phyloP scores from a whole-genome alignment of 2,329 filamentous ascomycete species.

The Colletotrichum sp. region DNA sequence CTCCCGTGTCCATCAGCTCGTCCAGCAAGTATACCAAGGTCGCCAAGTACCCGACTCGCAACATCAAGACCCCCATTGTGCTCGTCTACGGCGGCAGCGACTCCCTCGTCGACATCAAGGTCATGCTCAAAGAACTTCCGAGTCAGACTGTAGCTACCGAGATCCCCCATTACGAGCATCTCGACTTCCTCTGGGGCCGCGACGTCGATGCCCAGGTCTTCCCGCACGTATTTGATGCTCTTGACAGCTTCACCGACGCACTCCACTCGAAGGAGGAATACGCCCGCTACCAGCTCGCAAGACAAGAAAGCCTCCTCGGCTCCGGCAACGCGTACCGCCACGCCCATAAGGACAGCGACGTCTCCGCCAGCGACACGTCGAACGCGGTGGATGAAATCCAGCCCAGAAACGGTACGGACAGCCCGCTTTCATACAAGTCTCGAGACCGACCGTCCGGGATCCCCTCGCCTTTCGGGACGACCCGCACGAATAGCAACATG shows the following conservation, averaged over 20 bases:
- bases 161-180: slow-evolving; percentile 92
- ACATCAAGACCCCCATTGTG: slow-evolving; percentile 95
- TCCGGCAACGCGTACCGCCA: slow-evolving; percentile 35
- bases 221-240: slow-evolving; percentile 86
- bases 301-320: slow-evolving; percentile 55
- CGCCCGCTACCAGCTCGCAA: slow-evolving; percentile 58
- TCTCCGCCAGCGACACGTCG: slow-evolving; percentile 21
- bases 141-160: slow-evolving; percentile 83
- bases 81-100: slow-evolving; percentile 93
- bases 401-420: slow-evolving; percentile 4
- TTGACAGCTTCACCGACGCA: slow-evolving; percentile 72
- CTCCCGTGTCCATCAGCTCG: slow-evolving; percentile 72
- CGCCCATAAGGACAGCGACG: slow-evolving; percentile 31
- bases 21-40: slow-evolving; percentile 92
- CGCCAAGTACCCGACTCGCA: slow-evolving; percentile 92
- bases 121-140: slow-evolving; percentile 91
- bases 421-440: background rate
- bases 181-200: slow-evolving; percentile 93
- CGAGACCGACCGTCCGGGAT: slow-evolving; percentile 13
- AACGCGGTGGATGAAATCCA: slow-evolving; percentile 1
- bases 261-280: slow-evolving; percentile 66
- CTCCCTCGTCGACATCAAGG: slow-evolving; percentile 89
- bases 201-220: slow-evolving; percentile 88
- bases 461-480: slow-evolving; percentile 19
- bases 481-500: background rate